These are phyloP conservation scores for Gyromitra esculenta DNA, from an alignment of 2,329 filamentous ascomycete species.

Conservation along the genomic window DNA sequence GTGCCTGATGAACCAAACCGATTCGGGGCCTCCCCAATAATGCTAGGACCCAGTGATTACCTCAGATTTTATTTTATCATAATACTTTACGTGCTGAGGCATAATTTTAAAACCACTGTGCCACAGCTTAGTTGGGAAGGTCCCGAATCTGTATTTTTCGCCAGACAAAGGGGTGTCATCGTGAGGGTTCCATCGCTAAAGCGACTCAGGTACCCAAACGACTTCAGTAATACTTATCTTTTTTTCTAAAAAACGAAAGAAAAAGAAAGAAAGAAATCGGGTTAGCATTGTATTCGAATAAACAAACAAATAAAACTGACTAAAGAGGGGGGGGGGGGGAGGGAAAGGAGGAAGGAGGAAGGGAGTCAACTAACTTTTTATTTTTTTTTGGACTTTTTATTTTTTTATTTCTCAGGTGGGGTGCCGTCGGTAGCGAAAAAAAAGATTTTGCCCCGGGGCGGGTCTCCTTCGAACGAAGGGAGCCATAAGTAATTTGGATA, in stretches of 20 bases:
- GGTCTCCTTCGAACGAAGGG: background rate
- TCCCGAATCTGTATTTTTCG: slow-evolving; percentile 4
- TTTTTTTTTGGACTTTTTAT: slow-evolving; percentile 15
- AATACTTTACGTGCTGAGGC: background rate
- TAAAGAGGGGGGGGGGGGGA: background rate
- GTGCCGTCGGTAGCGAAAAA: background rate
- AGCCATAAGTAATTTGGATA: background rate
- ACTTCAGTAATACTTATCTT: background rate
- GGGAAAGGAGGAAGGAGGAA: background rate
- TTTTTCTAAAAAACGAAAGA: background rate
- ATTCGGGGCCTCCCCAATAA: background rate
- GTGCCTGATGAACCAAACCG: background rate
- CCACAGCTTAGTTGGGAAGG: slow-evolving; percentile 5
- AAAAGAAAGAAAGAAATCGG: background rate
- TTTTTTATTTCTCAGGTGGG: slow-evolving; percentile 4
- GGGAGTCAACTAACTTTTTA: slow-evolving; percentile 2
- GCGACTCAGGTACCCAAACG: background rate
- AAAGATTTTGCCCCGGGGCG: background rate
- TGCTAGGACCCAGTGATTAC: background rate
- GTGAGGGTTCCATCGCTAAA: background rate
- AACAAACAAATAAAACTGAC: no score
- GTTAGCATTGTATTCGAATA: background rate
- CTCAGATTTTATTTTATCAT: background rate
- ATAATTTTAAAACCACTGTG: background rate
- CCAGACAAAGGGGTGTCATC: background rate